Conservation (phyloP, 2,329 filamentous ascomycete species). For the Pseudofabraea citricarpa region DNA sequence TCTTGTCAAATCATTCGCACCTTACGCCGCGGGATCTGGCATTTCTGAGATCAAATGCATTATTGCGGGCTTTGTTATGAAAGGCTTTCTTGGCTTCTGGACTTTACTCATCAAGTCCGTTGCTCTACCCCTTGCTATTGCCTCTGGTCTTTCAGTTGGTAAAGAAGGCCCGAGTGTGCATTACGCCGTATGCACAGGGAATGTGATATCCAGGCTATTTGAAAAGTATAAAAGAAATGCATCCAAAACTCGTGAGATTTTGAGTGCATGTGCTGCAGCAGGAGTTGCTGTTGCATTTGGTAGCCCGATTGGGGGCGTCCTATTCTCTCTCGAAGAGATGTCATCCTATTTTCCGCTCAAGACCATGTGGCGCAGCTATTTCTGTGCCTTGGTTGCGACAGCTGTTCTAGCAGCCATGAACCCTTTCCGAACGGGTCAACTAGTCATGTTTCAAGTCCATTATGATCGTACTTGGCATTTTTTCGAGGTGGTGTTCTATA, state of each 20-base stretch:
- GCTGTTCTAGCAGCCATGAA: conserved; percentile 94
- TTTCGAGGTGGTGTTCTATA: conserved; percentile 90
- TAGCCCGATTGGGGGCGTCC: conserved; percentile 90
- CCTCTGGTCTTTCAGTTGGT: conserved; percentile 87
- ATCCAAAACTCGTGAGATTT: conserved; percentile 88
- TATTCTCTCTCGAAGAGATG: conserved; percentile 98
- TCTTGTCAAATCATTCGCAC: conserved; percentile 86
- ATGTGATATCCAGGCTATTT: conserved; percentile 91
- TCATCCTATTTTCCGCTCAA: conserved; percentile 94
- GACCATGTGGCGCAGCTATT: conserved; percentile 97
- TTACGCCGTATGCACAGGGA: conserved; percentile 95
- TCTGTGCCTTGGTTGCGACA: conserved; percentile 92
- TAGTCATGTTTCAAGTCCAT: conserved; percentile 98
- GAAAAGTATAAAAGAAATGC: conserved; percentile 88
- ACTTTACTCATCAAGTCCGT: conserved; percentile 93
- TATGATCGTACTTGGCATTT: conserved; percentile 98
- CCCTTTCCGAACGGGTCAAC: conserved; percentile 90
- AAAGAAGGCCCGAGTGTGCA: conserved; percentile 99
- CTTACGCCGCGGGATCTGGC: conserved; percentile 92
- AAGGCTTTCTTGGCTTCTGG: conserved; percentile 89
- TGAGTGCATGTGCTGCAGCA: conserved; percentile 90
- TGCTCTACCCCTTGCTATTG: conserved; percentile 84
- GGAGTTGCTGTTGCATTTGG: conserved; percentile 96
- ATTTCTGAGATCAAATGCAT: conserved; percentile 99
- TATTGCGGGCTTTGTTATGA: conserved; percentile 98